Evolutionary conservation across 805 yeast genomes (phyloP), one percentile per base, ranked within the genome.

Genomic region (Myxozyma sirexii): DNA sequence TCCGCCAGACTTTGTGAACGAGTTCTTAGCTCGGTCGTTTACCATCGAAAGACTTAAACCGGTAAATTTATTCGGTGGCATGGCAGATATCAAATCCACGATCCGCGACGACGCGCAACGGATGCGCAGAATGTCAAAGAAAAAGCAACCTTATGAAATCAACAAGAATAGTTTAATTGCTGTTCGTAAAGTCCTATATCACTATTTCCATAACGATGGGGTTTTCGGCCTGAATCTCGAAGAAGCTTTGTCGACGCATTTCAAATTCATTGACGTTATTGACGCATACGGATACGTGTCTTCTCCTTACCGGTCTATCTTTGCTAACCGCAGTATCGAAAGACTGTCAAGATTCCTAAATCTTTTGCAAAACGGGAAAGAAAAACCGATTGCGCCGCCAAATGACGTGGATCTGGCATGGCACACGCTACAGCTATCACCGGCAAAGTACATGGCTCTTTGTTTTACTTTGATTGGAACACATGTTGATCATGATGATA

Each of bases 391-490:
- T n/a, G 67, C 65, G 7, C 69, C 70, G 26, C 59, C 67, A 13
- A 39, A 63, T 13, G 68, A 65, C 27, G 57, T 60, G n/a, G 69
- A 67, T 43, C 54, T 67, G 15, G 68, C 60, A 0, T 67, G 69
- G 69, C 68, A 67, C 33, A 65, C 68, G 1, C 60, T 65, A 31
- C 68, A 65, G 57, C 61, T 65, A n/a, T 48, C 60, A 1, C 63
- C 68, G 19, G 50, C 47, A 26, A n/a, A 19, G 17, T 57, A 57
- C 37, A 19, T 57, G 45, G 44, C 57, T 17, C 1, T 43, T 17
- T 39, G 56, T 42, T 41, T 57, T 27, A 45, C 47, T 5, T 17
- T 51, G 12, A 15, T 43, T 1, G 60, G 60, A 15, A 52, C 49
- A 7, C 38, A 26, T 12, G 37, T 57, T 7, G 57, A 57, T 17